Base-by-base conservation (phyloP, 176 grass and related monocot genomes). In the Oryza glaberrima region DNA sequence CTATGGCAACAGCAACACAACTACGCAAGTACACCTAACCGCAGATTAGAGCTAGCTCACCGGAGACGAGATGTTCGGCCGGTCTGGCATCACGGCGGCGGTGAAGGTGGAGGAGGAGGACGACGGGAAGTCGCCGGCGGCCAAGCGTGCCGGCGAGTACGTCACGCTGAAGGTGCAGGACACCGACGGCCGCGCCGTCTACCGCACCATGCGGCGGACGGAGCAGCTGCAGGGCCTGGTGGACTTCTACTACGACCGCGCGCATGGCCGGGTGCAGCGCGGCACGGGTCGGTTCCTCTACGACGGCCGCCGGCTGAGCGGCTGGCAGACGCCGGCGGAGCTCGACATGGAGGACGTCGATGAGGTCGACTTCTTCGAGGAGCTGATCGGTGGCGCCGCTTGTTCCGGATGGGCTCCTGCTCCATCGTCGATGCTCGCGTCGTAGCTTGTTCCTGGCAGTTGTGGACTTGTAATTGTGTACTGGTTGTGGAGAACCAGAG, bases 161-260 rank as follows among this genome's bases (percentile, higher is more conserved):
- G 13, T 84, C 20, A 58, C 73, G 46, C 64, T 83, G 11, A 83
- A 25, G 81, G 81, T 83, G 71, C n/a, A 69, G 82, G 82, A 84
- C 64, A 54, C 30, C 19, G 1, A 9, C 28, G 72, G 82, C 3
- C 61, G 72, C 61, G 13, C 7, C 44, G 3, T 67, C 1, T 3
- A 26, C 12, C 4, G 19, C 61, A 84, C 44, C 1, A 12, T 83
- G 28, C 43, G 58, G 11, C n/a, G 11, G 7, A 36, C 58, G 11
- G 71, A 75, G 11, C 74, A 51, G 81, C 63, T 76, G 28, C 30
- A 76, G 61, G 45, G 0, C 1, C 20, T 84, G 20, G 76, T 84
- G 63, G 20, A 84, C 45, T 22, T 9, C 9, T 84, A 69, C 64
- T 77, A 84, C 82, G 73, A 32, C 64, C 7, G 7, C 8, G 63